Evolutionary conservation across 331 rosid genomes (phyloP), one percentile per base, ranked within the genome.

Genomic region (Spiraea crenata): DNA sequence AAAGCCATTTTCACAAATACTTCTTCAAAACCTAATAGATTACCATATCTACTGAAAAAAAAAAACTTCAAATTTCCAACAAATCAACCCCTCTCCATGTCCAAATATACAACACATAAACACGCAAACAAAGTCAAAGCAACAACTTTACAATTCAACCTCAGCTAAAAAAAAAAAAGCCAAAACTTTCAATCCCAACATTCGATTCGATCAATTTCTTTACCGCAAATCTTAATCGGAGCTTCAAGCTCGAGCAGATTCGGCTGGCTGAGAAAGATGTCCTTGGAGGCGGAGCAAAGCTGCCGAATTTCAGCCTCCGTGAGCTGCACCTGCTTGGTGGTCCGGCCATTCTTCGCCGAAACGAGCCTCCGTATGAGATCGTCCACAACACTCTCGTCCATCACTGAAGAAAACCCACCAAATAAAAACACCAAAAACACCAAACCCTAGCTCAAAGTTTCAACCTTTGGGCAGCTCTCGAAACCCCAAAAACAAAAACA

Each of bases 211-310:
- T 8, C 41, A 1, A 2, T 9, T 35, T 37, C 31, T 20, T 72
- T 84, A 89, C 96, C 96, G 63, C 96, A 89, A 76, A 89, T 89
- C 79, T 89, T 89, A 17, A 89, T 85, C 13, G 92, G 96, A 72
- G 96, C 96, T 85, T 89, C 96, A 49, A 89, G 96, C 68, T 89
- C 92, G 14, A 89, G 96, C 72, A 89, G 96, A 72, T 89, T 87
- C 15, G 96, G 96, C 62, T 89, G 96, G 47, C 78, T 82, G 80
- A 89, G 92, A 79, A 89, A 89, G 79, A 89, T 82, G 82, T 87
- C 92, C 83, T 82, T 89, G 17, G 90, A 76, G 37, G 84, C 37
- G 46, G 41, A 6, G 57, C 92, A 87, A 2, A 89, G 87, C 58
- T 85, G 96, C 31, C 82, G 80, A 67, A 89, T 87, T 77, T 89